Conservation (phyloP, 305 asterid species). For the Fraxinus greggii region DNA sequence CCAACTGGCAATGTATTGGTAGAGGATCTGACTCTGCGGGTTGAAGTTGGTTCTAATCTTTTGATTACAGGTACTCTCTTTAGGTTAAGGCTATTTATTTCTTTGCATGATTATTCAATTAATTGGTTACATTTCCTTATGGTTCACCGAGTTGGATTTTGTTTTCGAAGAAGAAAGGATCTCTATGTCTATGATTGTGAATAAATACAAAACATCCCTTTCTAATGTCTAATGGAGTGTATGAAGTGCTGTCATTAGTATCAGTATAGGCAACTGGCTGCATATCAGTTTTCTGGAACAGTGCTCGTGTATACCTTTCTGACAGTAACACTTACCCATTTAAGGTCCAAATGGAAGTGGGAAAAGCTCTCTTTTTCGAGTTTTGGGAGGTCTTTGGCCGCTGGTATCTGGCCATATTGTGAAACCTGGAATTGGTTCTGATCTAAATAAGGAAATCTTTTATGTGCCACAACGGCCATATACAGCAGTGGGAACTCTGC, state of each 20-base stretch:
- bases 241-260: background rate
- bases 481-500: constrained; percentile 95
- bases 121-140: background rate
- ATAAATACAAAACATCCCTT: constrained; percentile 11
- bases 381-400: constrained; percentile 99
- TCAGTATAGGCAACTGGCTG: constrained; percentile 15
- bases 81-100: constrained; percentile 12
- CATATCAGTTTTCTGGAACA: constrained; percentile 18
- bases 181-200: constrained; percentile 15
- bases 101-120: constrained; percentile 10
- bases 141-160: background rate
- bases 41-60: constrained; percentile 97
- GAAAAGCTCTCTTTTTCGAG: constrained; percentile 97
- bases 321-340: constrained; percentile 25
- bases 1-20: constrained; percentile 96
- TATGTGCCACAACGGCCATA: constrained; percentile 99
- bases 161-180: background rate
- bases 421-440: constrained; percentile 99
- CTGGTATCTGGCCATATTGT: constrained; percentile 89
- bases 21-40: constrained; percentile 76
- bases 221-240: constrained; percentile 7
- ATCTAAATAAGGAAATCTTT: constrained; percentile 94
- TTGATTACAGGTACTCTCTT: constrained; percentile 78
- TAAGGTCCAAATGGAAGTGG: constrained; percentile 99
- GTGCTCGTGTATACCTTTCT: constrained; percentile 11